Base-by-base conservation (phyloP, 305 asterid genomes). In the Fraxinus baroniana region DNA sequence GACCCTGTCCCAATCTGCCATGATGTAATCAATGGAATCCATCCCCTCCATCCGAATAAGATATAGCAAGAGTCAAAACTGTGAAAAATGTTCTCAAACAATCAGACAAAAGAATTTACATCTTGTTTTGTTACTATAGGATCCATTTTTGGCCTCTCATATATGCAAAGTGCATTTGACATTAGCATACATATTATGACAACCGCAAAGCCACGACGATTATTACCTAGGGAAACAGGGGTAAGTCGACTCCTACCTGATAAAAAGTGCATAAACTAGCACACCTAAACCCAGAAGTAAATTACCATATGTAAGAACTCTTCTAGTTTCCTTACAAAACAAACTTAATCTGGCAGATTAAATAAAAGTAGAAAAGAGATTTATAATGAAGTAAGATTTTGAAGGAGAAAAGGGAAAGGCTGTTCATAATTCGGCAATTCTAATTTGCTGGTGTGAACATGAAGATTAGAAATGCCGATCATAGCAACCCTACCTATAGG, bases 361-460 rank as follows among this genome's bases (percentile, higher is more conserved):
- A 13, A 72, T 28, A 72, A n/a, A 71, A 72, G 76, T 22, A 32
- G 76, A 32, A 72, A 72, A 46, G 44, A 8, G 72, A 60, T 33
- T 20, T 49, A 79, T 24, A 78, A 41, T 62, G 13, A 86, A 84
- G 91, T 24, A 82, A 86, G 46, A 86, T 79, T 71, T 73, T 88
- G 86, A 92, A 88, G 86, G 89, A 90, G 83, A 86, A 86, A 82
- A 84, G 89, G 79, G 89, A 93, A 10, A 88, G 87, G 86, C 30
- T 89, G 39, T 91, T 86, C 82, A 89, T 91, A 35, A 87, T 87
- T 52, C 85, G 85, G n/a, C 87, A 79, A 74, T 90, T 93, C 85
- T 87, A 89, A 75, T 87, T 79, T 89, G 92, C 81, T 84, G 91
- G 92, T 86, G 84, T 46, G 90, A 89, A 78, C 82, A 68, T 28